These are phyloP conservation scores for Coniochaeta hoffmannii DNA, from an alignment of 2,329 filamentous ascomycete genomes.

Conservation along the genomic window DNA sequence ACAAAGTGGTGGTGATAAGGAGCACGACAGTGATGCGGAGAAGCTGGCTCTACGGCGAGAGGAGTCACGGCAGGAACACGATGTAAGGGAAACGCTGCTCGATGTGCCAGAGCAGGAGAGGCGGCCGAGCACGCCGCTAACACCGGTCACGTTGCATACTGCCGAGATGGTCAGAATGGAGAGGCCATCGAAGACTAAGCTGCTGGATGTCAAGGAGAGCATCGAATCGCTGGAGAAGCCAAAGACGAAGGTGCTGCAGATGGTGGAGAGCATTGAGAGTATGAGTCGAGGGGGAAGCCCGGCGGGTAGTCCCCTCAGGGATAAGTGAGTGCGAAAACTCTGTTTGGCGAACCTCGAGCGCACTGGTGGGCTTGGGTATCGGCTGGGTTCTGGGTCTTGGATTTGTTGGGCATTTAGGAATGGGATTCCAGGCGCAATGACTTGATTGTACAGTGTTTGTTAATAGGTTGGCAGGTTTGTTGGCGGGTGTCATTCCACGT, in stretches of 20 bases:
- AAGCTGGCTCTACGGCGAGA: not conserved
- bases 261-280: conserved; percentile 50
- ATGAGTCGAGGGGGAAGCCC: conserved; percentile 35
- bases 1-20: not conserved
- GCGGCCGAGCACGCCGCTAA: conserved; percentile 20
- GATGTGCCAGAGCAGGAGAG: conserved; percentile 17
- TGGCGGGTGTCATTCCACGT: not conserved
- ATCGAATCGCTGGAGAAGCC: conserved; percentile 25
- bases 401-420: not conserved
- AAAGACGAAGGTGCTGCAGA: conserved; percentile 40
- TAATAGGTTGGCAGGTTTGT: no score
- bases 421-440: not conserved
- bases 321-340: not conserved
- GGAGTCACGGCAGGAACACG: not conserved
- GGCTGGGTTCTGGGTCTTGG: not conserved
- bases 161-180: conserved; percentile 37
- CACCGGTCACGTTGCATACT: conserved; percentile 23
- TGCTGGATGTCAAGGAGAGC: conserved; percentile 5
- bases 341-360: not conserved
- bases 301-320: conserved; percentile 3
- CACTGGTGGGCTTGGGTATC: not conserved
- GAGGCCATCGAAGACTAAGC: conserved; percentile 10
- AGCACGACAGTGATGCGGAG: conserved; percentile 9
- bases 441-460: no score
- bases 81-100: not conserved